These are phyloP conservation scores for Hamamelis virginiana DNA, from an alignment of 164 flowering plant species.

Conservation along the genomic window DNA sequence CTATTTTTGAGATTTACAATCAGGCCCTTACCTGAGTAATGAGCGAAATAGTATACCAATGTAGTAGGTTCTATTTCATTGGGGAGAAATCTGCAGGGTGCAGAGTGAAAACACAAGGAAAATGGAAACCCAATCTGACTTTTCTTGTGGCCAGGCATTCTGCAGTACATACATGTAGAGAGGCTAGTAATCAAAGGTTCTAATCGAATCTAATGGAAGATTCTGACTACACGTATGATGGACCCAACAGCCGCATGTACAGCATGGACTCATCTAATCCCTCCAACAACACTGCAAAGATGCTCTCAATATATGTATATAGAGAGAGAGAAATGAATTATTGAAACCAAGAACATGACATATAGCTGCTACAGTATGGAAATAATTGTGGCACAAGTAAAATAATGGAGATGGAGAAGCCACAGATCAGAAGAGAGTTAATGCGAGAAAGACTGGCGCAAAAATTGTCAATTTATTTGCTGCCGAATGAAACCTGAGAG, in stretches of 20 bases:
- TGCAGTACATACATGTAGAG: too few species aligned
- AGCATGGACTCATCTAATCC: not conserved
- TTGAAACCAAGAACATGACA: not conserved
- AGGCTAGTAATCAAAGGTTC: not conserved
- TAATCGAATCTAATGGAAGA: not conserved
- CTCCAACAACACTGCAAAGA: not conserved
- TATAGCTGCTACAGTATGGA: not conserved
- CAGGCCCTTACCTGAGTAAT: too few species aligned
- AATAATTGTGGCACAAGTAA: not conserved
- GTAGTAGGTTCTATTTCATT: too few species aligned
- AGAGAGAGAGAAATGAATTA: too few species aligned
- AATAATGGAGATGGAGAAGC: not conserved
- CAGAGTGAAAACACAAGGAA: too few species aligned
- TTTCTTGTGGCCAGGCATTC: too few species aligned
- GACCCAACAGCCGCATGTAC: not conserved
- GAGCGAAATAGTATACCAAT: too few species aligned
- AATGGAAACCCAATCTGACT: too few species aligned
- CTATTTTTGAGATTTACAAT: too few species aligned
- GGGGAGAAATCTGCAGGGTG: too few species aligned
- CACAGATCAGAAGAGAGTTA: not conserved
- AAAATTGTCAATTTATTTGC: not conserved
- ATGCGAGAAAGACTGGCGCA: not conserved
- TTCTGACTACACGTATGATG: not conserved
- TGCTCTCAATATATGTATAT: too few species aligned
- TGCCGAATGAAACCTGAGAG: not conserved